Evolutionary conservation across 345 rosid genomes (phyloP).

Genomic region (Citrus trifoliata): DNA sequence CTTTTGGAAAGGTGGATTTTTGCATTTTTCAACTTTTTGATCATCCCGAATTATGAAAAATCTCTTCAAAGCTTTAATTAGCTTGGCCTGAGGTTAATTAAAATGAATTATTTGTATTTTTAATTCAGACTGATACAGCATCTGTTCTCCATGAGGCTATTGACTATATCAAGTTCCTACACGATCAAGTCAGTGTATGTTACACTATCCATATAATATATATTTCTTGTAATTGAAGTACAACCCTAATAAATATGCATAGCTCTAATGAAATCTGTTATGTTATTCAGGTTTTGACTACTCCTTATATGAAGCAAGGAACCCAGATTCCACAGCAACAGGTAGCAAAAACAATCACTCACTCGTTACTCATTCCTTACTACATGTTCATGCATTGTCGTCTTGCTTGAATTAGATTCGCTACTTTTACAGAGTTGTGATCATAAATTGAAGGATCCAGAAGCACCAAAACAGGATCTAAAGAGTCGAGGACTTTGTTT

Average conservation of each 20-base stretch:
- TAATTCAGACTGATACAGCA: conserved; percentile 88
- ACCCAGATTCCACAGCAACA: conserved; percentile 60
- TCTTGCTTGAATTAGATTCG: neutral
- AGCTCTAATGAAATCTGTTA: neutral
- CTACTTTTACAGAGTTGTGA: conserved; percentile 24
- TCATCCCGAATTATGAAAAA: too few relatives aligned
- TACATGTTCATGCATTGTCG: neutral
- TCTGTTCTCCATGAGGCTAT: conserved; percentile 92
- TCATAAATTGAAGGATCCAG: conserved; percentile 33
- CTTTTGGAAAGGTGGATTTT: conserved; percentile 84
- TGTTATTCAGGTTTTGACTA: conserved; percentile 50
- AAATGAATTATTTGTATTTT: neutral
- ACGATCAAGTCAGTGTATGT: conserved; percentile 70
- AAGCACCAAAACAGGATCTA: conserved; percentile 50
- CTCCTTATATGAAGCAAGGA: conserved; percentile 61
- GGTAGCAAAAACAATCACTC: conserved; percentile 29
- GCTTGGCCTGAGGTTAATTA: neutral
- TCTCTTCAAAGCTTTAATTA: too few relatives aligned
- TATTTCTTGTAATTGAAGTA: neutral
- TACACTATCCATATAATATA: neutral
- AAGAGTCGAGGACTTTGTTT: conserved; percentile 79
- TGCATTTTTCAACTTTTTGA: conserved; percentile 11
- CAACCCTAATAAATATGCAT: neutral
- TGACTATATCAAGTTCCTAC: conserved; percentile 76
- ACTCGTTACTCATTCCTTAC: neutral